These are phyloP conservation scores for Fusarium ambrosium DNA, from an alignment of 2,329 filamentous ascomycete species.

Conservation along the genomic window DNA sequence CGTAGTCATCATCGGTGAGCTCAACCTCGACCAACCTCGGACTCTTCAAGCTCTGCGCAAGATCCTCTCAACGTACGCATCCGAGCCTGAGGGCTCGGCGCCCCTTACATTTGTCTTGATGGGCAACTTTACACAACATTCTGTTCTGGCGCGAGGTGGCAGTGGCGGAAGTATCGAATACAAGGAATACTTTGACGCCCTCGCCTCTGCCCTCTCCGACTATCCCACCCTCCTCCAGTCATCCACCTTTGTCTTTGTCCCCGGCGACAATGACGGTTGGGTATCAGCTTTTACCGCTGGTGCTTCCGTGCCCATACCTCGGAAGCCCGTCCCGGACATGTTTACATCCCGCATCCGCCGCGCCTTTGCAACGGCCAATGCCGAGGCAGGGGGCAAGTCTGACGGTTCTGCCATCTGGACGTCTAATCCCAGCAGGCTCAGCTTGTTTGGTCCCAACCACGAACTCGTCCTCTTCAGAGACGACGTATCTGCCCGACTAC, in stretches of 20 bases:
- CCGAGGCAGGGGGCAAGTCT: slow-evolving; percentile 69
- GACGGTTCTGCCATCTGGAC: slow-evolving; percentile 82
- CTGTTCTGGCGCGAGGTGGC: slow-evolving; percentile 76
- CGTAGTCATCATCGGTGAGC: slow-evolving; percentile 84
- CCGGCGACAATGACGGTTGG: slow-evolving; percentile 99
- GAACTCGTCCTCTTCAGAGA: slow-evolving; percentile 91
- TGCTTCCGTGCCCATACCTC: slow-evolving; percentile 76
- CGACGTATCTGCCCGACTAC: slow-evolving; percentile 83
- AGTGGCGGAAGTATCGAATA: slow-evolving; percentile 91
- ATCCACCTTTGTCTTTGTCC: slow-evolving; percentile 91
- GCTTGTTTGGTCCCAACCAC: slow-evolving; percentile 87
- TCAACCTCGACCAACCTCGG: slow-evolving; percentile 88
- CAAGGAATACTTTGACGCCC: slow-evolving; percentile 93
- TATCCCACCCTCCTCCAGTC: slow-evolving; percentile 84
- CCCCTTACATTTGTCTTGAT: slow-evolving; percentile 87
- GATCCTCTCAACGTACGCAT: slow-evolving; percentile 80
- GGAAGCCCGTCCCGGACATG: slow-evolving; percentile 82
- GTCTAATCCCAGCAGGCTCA: slow-evolving; percentile 85
- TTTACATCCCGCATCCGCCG: slow-evolving; percentile 91
- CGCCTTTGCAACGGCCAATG: slow-evolving; percentile 82
- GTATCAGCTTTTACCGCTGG: slow-evolving; percentile 85
- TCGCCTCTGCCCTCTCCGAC: slow-evolving; percentile 85
- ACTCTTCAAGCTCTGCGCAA: slow-evolving; percentile 85
- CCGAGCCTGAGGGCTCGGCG: slow-evolving; percentile 71
- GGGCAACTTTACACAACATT: slow-evolving; percentile 83